These are phyloP conservation scores for Solanum verrucosum DNA, from an alignment of 257 asterid genomes.

Conservation along the genomic window DNA sequence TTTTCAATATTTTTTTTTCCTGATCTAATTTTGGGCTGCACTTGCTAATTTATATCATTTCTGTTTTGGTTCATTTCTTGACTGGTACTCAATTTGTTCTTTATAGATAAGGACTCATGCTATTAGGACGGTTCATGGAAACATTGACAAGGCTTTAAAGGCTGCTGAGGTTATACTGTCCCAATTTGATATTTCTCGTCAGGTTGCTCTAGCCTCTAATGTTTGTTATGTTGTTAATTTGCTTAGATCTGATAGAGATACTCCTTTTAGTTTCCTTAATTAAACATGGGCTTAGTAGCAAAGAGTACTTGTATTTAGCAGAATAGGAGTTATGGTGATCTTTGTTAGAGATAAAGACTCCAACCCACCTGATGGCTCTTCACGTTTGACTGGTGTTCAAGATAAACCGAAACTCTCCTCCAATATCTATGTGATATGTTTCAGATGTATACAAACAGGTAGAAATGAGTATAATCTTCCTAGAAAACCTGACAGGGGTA, in stretches of 20 bases:
- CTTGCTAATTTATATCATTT: neutral
- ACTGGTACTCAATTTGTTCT: neutral
- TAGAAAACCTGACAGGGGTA: neutral
- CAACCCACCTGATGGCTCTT: neutral
- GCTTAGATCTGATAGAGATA: neutral
- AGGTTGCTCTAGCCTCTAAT: slow-evolving; percentile 33
- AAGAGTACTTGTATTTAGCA: neutral
- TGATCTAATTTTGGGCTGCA: neutral
- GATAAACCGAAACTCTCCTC: neutral
- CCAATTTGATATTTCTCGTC: slow-evolving; percentile 87
- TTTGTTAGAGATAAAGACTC: neutral
- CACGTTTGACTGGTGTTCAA: neutral
- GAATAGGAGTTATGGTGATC: neutral
- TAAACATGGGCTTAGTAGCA: neutral
- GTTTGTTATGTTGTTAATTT: neutral
- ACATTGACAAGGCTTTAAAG: slow-evolving; percentile 90
- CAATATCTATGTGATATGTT: neutral
- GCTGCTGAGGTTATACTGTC: slow-evolving; percentile 90
- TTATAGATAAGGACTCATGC: slow-evolving; percentile 92
- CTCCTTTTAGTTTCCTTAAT: neutral
- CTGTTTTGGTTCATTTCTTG: neutral
- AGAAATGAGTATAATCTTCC: neutral
- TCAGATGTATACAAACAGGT: neutral
- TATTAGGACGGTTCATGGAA: slow-evolving; percentile 88
- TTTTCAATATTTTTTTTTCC: neutral